Conservation (phyloP, 2,329 filamentous ascomycete genomes). For the Karstenula rhodostoma region DNA sequence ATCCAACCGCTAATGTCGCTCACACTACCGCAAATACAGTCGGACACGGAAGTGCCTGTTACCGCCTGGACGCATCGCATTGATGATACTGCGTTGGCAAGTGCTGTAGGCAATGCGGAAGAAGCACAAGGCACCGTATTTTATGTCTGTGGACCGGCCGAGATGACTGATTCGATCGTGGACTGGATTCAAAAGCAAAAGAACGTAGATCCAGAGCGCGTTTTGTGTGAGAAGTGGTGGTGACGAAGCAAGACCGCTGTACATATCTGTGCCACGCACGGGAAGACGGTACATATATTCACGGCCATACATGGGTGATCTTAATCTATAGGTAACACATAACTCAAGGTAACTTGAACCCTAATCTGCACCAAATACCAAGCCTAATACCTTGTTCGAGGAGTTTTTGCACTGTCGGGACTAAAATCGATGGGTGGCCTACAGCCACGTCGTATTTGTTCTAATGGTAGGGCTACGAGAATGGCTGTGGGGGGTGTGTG, state of each 20-base stretch:
- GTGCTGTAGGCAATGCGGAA: slow-evolving; percentile 48
- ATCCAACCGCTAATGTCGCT: slow-evolving; percentile 45
- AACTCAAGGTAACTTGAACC: neutral
- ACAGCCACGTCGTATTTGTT: neutral
- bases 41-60: slow-evolving; percentile 39
- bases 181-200: slow-evolving; percentile 48
- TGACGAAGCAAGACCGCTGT: slow-evolving; percentile 29
- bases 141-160: slow-evolving; percentile 59
- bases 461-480: neutral
- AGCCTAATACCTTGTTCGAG: neutral
- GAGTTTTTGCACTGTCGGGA: neutral
- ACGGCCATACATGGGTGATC: neutral
- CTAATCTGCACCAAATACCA: neutral
- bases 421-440: slow-evolving; percentile 1
- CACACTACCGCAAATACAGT: slow-evolving; percentile 39
- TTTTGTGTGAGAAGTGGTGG: slow-evolving; percentile 63
- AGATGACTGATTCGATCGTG: slow-evolving; percentile 59
- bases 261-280: too few relatives aligned
- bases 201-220: slow-evolving; percentile 49
- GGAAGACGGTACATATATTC: neutral
- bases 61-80: slow-evolving; percentile 46
- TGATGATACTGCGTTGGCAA: slow-evolving; percentile 49
- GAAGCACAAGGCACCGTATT: slow-evolving; percentile 50
- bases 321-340: slow-evolving; percentile 5
- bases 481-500: too few relatives aligned